A percentile compares a stretch with the other conserved stretches of the same genome.
phyloP scores from a whole-genome alignment of 2,329 filamentous ascomycete genomes.

The Lasiodiplodia hormozganensis region DNA sequence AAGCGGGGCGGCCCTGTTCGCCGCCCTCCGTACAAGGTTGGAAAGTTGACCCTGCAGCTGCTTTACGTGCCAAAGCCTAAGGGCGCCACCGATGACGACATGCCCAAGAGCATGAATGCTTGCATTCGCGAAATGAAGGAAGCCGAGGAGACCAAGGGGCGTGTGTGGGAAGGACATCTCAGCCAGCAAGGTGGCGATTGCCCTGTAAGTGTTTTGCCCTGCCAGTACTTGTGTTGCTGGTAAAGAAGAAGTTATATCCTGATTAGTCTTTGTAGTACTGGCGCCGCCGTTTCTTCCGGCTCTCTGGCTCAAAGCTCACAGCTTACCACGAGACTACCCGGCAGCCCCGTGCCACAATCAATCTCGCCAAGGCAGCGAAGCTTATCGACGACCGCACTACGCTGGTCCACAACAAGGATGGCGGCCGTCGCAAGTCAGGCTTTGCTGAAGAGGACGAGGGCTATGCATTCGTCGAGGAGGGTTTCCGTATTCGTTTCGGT shows the following conservation, averaged over 20 bases:
- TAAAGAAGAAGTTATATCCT: slow-evolving; percentile 32
- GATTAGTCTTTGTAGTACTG: slow-evolving; percentile 71
- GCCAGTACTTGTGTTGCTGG: not conserved
- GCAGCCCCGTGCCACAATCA: slow-evolving; percentile 96
- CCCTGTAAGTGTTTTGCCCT: slow-evolving; percentile 71
- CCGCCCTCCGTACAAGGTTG: slow-evolving; percentile 92
- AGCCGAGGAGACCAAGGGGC: slow-evolving; percentile 78
- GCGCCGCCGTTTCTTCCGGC: slow-evolving; percentile 96
- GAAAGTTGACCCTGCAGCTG: slow-evolving; percentile 91
- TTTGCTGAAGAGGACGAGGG: slow-evolving; percentile 99
- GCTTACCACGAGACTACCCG: slow-evolving; percentile 95
- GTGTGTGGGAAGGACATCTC: slow-evolving; percentile 84
- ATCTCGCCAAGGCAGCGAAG: slow-evolving; percentile 88
- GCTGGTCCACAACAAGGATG: slow-evolving; percentile 78
- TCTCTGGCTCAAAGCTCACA: slow-evolving; percentile 87
- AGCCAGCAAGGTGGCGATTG: slow-evolving; percentile 98
- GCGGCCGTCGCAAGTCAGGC: slow-evolving; percentile 85
- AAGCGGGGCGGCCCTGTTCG: slow-evolving; percentile 80
- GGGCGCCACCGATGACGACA: slow-evolving; percentile 86
- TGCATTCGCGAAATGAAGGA: slow-evolving; percentile 93
- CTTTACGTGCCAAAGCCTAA: slow-evolving; percentile 94
- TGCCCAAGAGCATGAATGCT: slow-evolving; percentile 99
- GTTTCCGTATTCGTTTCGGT: slow-evolving; percentile 97
- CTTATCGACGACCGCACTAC: slow-evolving; percentile 90
- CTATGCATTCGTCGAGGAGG: slow-evolving; percentile 99